phyloP scores from a whole-genome alignment of 2,329 filamentous ascomycete genomes.

The Curvularia sp. region DNA sequence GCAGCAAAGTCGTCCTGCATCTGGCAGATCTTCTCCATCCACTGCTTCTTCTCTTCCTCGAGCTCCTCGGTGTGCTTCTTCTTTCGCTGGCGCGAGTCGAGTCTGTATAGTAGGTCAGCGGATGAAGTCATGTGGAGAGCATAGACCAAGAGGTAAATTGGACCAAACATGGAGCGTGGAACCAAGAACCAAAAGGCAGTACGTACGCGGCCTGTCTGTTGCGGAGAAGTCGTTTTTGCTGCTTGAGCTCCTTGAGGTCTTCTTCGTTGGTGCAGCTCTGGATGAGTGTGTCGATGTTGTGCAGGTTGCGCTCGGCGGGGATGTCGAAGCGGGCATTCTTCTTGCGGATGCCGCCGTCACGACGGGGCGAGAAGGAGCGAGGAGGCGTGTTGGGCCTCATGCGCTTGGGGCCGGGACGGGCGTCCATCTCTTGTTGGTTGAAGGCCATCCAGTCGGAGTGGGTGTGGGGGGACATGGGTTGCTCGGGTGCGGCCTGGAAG shows the following conservation, averaged over 20 bases:
- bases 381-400: constrained; percentile 73
- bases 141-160: constrained; percentile 42
- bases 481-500: constrained; percentile 54
- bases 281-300: constrained; percentile 94
- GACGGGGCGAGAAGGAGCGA: constrained; percentile 76
- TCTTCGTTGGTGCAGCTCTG: constrained; percentile 86
- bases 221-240: constrained; percentile 91
- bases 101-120: constrained; percentile 62
- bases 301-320: constrained; percentile 87
- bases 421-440: constrained; percentile 59
- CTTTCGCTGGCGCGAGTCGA: constrained; percentile 96
- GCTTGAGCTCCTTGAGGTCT: constrained; percentile 97
- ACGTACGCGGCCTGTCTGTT: constrained; percentile 95
- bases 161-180: constrained; percentile 41
- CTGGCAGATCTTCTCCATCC: constrained; percentile 74
- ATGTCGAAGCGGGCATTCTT: constrained; percentile 99
- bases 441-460: constrained; percentile 65
- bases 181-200: constrained; percentile 54
- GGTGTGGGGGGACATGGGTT: constrained; percentile 67
- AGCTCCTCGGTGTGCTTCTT: constrained; percentile 97
- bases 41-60: constrained; percentile 96
- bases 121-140: constrained; percentile 28
- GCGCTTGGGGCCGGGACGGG: constrained; percentile 57
- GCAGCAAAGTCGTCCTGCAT: constrained; percentile 79
- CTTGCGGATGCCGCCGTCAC: constrained; percentile 92